Conservation (phyloP, 176 grass and related monocot genomes). For the Thalia dealbata region DNA sequence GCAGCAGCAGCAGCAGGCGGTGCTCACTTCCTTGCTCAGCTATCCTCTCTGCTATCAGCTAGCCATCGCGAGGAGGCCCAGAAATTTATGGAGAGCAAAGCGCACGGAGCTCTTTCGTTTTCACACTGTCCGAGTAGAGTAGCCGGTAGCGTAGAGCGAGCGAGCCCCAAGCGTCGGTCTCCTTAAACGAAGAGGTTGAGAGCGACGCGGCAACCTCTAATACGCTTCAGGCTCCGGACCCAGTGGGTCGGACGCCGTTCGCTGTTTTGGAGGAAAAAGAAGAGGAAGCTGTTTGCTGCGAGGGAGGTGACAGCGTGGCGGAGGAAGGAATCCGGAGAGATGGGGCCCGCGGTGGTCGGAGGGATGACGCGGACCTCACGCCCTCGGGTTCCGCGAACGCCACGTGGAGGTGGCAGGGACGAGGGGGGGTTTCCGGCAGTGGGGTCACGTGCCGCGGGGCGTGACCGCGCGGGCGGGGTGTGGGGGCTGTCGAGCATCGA, state of each 20-base stretch:
- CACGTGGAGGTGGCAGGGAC: neutral
- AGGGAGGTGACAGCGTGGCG: neutral
- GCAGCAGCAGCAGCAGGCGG: too few species aligned
- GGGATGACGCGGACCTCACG: neutral
- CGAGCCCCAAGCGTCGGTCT: neutral
- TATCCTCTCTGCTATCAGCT: neutral
- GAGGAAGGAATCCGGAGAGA: neutral
- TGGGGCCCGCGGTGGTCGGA: neutral
- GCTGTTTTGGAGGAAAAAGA: too few species aligned
- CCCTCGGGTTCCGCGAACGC: neutral
- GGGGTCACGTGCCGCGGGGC: neutral
- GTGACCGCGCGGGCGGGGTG: neutral
- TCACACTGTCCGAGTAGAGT: neutral
- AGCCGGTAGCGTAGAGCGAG: too few species aligned
- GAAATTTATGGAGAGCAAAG: neutral
- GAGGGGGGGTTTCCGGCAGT: too few species aligned
- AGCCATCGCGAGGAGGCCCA: neutral
- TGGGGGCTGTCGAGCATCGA: too few species aligned
- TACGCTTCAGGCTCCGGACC: neutral
- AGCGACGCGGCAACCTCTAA: neutral
- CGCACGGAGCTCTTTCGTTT: neutral
- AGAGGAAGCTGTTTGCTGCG: neutral
- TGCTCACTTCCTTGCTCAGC: neutral
- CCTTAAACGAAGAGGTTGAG: neutral
- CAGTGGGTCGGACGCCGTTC: too few species aligned